Conservation (phyloP, 495 filamentous ascomycete species). For the Trichoderma orchidacearum region DNA sequence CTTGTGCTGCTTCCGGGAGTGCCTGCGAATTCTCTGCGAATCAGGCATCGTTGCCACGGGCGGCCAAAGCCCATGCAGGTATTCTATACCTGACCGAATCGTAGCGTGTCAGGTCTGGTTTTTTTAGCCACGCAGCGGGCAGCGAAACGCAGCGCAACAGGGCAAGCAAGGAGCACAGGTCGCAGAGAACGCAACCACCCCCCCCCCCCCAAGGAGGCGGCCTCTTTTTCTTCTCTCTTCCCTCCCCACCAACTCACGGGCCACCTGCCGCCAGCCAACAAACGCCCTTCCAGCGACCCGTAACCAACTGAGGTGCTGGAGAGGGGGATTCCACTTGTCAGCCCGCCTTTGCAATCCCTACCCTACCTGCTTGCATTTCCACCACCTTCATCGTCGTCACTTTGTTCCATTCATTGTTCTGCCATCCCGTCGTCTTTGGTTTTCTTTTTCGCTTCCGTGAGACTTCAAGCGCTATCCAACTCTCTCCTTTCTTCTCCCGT, state of each 20-base stretch:
- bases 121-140: too few relatives aligned
- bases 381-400: background rate
- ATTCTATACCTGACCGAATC: too few relatives aligned
- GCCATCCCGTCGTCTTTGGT: too few relatives aligned
- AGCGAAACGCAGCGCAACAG: too few relatives aligned
- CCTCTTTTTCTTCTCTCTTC: background rate
- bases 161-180: too few relatives aligned
- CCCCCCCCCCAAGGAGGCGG: background rate
- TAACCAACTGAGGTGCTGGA: background rate
- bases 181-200: too few relatives aligned
- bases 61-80: too few relatives aligned
- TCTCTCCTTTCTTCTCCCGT: background rate
- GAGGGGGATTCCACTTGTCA: constrained; percentile 1
- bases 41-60: too few relatives aligned
- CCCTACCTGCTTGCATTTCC: background rate
- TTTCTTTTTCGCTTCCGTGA: background rate
- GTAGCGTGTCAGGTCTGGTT: too few relatives aligned
- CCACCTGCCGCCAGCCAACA: too few relatives aligned
- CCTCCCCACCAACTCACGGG: background rate
- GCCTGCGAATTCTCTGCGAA: too few relatives aligned
- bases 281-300: background rate
- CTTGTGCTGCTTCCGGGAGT: too few relatives aligned
- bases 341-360: background rate
- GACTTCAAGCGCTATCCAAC: background rate
- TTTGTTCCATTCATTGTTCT: background rate